Base-by-base conservation (phyloP, 2,329 filamentous ascomycete genomes). In the Microsporum canis region DNA sequence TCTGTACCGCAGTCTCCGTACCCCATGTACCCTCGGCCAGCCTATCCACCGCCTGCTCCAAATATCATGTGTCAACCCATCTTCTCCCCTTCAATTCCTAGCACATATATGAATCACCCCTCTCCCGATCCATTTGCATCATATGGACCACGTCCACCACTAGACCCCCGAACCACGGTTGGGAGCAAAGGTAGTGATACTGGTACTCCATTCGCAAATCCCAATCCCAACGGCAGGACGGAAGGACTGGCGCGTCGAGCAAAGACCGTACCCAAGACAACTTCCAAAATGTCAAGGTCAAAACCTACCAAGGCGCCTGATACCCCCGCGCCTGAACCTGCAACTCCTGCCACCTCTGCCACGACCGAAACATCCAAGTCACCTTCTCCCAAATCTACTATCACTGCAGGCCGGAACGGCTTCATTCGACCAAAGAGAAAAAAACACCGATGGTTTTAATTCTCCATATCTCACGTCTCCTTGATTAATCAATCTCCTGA, bases 401-500 rank as follows among this genome's bases (percentile, higher is more conserved):
- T n/a, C 39, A 65, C 31, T 5, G n/a, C 51, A 36, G 17, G 29
- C 23, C 51, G 51, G 3, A 23, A 23, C 17, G 51, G 51, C 12
- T 55, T 55, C 36, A 34, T 31, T 34, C 51, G 51, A 34, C 51
- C 51, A 31, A 55, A 55, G 31, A 55, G 33, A 31, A 55, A 55
- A 31, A 55, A 36, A 17, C 17, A 7, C 31, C 31, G 31, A 34
- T 55, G 3, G 66, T 69, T 36, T 71, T 65, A 39, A 69, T 65
- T 4, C 70, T 66, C 68, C 65, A 66, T 31, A 14, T n/a, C n/a
- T 64, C 67, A 31, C 68, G 69, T 60, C 49, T 65, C 1, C 60
- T 56, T 12, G 53, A 39, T 31, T 29, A 3, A 17, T 10, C 3
- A 2, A 2, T 29, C 43, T 27, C 41, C 31, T 17, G 2, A 36